Percentiles rank a stretch among this genome's conserved stretches.
Conservation (phyloP, 352 stramenopile genomes). For the Aphanomyces astaci region DNA sequence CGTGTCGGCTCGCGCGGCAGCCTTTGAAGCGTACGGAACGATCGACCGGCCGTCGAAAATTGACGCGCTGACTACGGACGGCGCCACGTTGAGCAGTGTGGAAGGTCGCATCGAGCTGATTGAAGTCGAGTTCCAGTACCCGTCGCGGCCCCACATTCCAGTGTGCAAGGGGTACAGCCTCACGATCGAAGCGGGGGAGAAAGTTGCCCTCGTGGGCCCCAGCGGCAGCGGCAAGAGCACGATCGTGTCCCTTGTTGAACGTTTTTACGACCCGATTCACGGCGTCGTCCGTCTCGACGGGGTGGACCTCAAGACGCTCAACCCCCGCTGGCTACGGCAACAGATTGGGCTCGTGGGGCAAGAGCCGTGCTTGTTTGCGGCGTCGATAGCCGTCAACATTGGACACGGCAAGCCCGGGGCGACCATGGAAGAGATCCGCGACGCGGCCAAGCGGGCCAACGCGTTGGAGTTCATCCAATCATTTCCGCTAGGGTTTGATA, state of each 20-base stretch:
- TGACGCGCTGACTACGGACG: constrained; percentile 6
- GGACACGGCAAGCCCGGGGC: constrained; percentile 53
- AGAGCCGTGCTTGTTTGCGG: constrained; percentile 88
- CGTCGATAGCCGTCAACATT: constrained; percentile 67
- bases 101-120: constrained; percentile 39
- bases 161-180: constrained; percentile 48
- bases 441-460: constrained; percentile 77
- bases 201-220: constrained; percentile 58
- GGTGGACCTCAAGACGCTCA: constrained; percentile 52
- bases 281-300: constrained; percentile 41
- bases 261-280: constrained; percentile 51
- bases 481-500: constrained; percentile 86
- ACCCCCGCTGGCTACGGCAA: constrained; percentile 51
- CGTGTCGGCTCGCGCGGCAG: constrained; percentile 19
- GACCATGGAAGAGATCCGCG: constrained; percentile 60
- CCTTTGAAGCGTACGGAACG: constrained; percentile 12
- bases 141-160: constrained; percentile 42
- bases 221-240: constrained; percentile 71
- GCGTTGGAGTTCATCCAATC: constrained; percentile 86
- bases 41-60: constrained; percentile 20
- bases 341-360: constrained; percentile 86
- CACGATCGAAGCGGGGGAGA: constrained; percentile 56
- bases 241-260: constrained; percentile 54
- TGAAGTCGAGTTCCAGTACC: constrained; percentile 58
- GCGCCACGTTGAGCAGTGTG: neutral